These are phyloP conservation scores for Cicer cuneatum DNA, from an alignment of 306 rosid genomes.

Conservation along the genomic window DNA sequence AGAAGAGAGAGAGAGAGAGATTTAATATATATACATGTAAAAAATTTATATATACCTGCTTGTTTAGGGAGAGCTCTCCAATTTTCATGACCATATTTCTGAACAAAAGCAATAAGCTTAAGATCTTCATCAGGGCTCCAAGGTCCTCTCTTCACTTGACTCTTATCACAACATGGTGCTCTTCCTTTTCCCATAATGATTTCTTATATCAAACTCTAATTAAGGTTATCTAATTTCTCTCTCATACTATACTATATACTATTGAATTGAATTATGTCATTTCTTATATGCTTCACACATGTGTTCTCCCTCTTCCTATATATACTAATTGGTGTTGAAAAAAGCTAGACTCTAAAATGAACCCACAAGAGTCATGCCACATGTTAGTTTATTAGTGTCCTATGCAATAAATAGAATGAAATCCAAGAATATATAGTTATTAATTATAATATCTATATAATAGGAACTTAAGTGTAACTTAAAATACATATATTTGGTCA, in stretches of 20 bases:
- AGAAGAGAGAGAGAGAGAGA: not conserved
- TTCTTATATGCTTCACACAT: slow-evolving; percentile 16
- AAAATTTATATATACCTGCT: slow-evolving; percentile 62
- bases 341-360: slow-evolving; percentile 20
- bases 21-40: no score
- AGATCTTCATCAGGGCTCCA: slow-evolving; percentile 93
- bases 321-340: slow-evolving; percentile 25
- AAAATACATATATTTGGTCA: no score
- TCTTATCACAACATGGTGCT: slow-evolving; percentile 93
- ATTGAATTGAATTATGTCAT: slow-evolving; percentile 11
- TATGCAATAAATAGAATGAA: slow-evolving; percentile 57
- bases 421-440: slow-evolving; percentile 43
- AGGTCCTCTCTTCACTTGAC: slow-evolving; percentile 91
- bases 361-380: slow-evolving; percentile 70
- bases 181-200: slow-evolving; percentile 88
- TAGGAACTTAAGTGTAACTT: no score
- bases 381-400: slow-evolving; percentile 41
- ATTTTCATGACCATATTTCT: slow-evolving; percentile 89
- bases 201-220: not conserved
- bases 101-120: slow-evolving; percentile 84
- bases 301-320: slow-evolving; percentile 28
- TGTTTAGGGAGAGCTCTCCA: slow-evolving; percentile 96
- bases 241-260: slow-evolving; percentile 17
- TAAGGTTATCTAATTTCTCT: slow-evolving; percentile 7
- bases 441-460: slow-evolving; percentile 20